Evolutionary conservation across 805 yeast genomes (phyloP).

Genomic region (Phaffomyces antillensis): DNA sequence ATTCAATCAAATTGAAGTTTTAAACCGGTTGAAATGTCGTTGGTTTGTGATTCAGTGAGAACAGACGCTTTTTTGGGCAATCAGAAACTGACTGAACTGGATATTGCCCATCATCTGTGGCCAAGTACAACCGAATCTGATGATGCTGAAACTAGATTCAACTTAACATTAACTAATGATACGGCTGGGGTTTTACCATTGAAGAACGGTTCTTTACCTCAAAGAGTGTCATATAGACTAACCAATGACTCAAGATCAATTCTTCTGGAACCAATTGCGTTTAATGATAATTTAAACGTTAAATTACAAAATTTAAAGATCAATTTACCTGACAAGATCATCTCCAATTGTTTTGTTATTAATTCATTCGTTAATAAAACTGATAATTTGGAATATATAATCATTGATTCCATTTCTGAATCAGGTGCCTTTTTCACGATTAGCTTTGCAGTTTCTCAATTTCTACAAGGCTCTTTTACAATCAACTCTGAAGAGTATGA

Average conservation of each 20-base stretch:
- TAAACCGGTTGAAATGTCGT: slow-evolving; percentile 5
- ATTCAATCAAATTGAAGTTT: no score
- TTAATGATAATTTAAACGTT: slow-evolving; percentile 19
- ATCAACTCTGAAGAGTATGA: slow-evolving; percentile 13
- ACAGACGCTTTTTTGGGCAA: not conserved
- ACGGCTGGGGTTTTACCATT: slow-evolving; percentile 15
- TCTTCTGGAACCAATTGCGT: slow-evolving; percentile 15
- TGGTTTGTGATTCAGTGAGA: slow-evolving; percentile 10
- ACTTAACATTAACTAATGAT: slow-evolving; percentile 10
- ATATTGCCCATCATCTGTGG: slow-evolving; percentile 22
- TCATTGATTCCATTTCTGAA: slow-evolving; percentile 50
- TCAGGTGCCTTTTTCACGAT: slow-evolving; percentile 47
- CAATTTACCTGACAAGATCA: slow-evolving; percentile 31
- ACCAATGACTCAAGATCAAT: slow-evolving; percentile 14
- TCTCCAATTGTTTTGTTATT: slow-evolving; percentile 31
- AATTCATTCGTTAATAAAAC: slow-evolving; percentile 23
- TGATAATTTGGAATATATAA: slow-evolving; percentile 20
- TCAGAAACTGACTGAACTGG: slow-evolving; percentile 10
- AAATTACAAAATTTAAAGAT: slow-evolving; percentile 22
- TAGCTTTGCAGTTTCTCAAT: slow-evolving; percentile 35
- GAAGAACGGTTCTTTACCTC: slow-evolving; percentile 18
- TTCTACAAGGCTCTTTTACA: slow-evolving; percentile 22
- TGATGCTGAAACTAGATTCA: slow-evolving; percentile 20
- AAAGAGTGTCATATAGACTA: slow-evolving; percentile 22
- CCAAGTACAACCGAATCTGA: not conserved